Conservation (phyloP, 768 basidiomycete species). For the Tricholoma saponaceum region DNA sequence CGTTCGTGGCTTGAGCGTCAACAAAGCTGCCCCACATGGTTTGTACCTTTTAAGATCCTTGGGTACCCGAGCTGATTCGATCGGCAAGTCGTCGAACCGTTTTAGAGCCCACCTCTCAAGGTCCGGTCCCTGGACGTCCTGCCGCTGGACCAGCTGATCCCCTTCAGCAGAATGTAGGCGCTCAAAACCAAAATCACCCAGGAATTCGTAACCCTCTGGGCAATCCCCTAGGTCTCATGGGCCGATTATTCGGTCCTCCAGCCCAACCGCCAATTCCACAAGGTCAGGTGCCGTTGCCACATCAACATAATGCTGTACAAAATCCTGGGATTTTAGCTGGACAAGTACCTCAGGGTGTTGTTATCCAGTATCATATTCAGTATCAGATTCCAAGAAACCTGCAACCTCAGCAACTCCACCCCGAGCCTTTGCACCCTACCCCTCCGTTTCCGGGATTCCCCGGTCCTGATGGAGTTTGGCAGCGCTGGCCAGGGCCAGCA, state of each 20-base stretch:
- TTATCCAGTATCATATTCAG: conserved; percentile 63
- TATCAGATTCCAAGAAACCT: conserved; percentile 42
- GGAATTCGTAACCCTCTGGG: conserved; percentile 40
- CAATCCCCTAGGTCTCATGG: conserved; percentile 50
- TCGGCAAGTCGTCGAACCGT: conserved; percentile 70
- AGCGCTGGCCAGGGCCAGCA: conserved; percentile 50
- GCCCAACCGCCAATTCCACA: conserved; percentile 36
- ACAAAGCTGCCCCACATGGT: conserved; percentile 99
- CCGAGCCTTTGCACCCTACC: conserved; percentile 34
- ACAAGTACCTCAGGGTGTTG: conserved; percentile 41
- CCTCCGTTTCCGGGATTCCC: conserved; percentile 61
- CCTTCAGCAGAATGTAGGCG: conserved; percentile 26
- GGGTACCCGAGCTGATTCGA: conserved; percentile 12
- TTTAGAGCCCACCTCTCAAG: conserved; percentile 45
- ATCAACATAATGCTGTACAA: conserved; percentile 19
- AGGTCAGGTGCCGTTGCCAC: conserved; percentile 26
- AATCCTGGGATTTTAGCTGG: conserved; percentile 33
- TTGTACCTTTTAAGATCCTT: conserved; percentile 21
- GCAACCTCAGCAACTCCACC: conserved; percentile 21
- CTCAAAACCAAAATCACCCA: conserved; percentile 32
- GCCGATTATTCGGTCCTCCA: conserved; percentile 53
- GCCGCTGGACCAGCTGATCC: conserved; percentile 20
- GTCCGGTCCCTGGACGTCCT: conserved; percentile 27
- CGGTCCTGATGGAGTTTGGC: conserved; percentile 64
- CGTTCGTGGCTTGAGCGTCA: conserved; percentile 97